phyloP scores from a whole-genome alignment of 495 filamentous ascomycete genomes.

The Thermothielavioides terrestris region DNA sequence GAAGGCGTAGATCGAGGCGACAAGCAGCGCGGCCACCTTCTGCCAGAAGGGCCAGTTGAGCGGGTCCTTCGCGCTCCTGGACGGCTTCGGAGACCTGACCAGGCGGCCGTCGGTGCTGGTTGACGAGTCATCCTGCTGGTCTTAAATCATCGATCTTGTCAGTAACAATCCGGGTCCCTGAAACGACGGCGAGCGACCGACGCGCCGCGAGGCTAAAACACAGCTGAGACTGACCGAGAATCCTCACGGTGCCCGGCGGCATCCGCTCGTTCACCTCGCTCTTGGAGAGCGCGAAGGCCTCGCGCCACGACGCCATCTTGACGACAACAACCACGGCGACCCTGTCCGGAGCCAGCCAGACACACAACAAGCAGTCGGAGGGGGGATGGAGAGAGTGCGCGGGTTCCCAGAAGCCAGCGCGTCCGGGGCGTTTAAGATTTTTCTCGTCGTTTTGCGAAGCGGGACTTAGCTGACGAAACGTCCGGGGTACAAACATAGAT shows the following conservation, averaged over 20 bases:
- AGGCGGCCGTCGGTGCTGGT: not conserved
- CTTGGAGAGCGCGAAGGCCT: constrained; percentile 1
- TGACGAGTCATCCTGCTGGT: not conserved
- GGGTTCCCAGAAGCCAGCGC: too few species aligned
- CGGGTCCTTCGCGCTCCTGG: not conserved
- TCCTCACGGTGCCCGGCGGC: not conserved
- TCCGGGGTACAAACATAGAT: too few species aligned
- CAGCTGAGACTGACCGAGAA: not conserved
- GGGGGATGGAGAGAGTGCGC: too few species aligned
- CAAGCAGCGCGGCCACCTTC: not conserved
- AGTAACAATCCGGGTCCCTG: not conserved
- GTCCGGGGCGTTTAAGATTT: too few species aligned
- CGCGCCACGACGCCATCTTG: not conserved
- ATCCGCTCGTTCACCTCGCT: not conserved
- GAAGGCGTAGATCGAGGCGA: not conserved
- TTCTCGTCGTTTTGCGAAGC: too few species aligned
- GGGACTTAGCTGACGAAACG: too few species aligned
- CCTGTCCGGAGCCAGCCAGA: too few species aligned
- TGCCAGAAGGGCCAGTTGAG: not conserved
- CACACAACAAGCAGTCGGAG: too few species aligned
- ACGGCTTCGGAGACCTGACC: not conserved
- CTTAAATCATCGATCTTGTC: not conserved
- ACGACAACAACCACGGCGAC: too few species aligned
- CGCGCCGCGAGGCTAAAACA: not conserved
- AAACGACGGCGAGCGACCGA: too few species aligned